Evolutionary conservation across 2,329 filamentous ascomycete genomes (phyloP).

Genomic region (Exserohilum turcica): DNA sequence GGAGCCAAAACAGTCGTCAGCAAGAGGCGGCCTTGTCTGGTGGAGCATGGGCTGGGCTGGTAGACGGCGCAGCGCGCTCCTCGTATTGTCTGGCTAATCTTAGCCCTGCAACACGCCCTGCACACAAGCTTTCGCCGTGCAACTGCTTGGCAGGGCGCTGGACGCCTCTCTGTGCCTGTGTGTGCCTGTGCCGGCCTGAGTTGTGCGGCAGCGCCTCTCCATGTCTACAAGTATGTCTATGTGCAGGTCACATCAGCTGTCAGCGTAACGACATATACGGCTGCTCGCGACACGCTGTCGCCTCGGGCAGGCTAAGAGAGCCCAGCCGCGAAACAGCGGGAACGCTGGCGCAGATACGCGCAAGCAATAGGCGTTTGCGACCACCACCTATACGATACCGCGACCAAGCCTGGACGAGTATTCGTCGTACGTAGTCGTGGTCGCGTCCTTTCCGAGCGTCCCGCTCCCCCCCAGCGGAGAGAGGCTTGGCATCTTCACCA

Average conservation of each 20-base stretch:
- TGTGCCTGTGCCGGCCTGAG: too few relatives aligned
- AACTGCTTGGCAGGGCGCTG: constrained; percentile 13
- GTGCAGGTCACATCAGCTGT: too few relatives aligned
- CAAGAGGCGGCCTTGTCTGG: not conserved
- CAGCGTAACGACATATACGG: too few relatives aligned
- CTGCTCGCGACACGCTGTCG: too few relatives aligned
- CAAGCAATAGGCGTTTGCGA: too few relatives aligned
- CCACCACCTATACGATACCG: too few relatives aligned
- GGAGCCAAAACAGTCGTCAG: constrained; percentile 11
- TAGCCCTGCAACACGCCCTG: constrained; percentile 1
- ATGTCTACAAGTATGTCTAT: not conserved
- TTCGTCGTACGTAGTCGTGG: not conserved
- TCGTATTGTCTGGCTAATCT: not conserved
- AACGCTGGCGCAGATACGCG: too few relatives aligned
- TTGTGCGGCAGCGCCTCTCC: constrained; percentile 32
- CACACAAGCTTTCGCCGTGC: not conserved
- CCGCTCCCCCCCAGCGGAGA: constrained; percentile 20
- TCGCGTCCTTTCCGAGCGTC: constrained; percentile 31
- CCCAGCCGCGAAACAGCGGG: too few relatives aligned
- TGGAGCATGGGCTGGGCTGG: constrained; percentile 9
- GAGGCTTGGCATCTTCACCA: constrained; percentile 14
- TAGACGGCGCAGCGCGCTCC: not conserved
- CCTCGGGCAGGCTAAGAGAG: too few relatives aligned
- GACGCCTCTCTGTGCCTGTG: too few relatives aligned
- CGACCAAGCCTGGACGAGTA: too few relatives aligned